phyloP scores from a whole-genome alignment of 768 basidiomycete species.

The Sarcomyxa edulis region DNA sequence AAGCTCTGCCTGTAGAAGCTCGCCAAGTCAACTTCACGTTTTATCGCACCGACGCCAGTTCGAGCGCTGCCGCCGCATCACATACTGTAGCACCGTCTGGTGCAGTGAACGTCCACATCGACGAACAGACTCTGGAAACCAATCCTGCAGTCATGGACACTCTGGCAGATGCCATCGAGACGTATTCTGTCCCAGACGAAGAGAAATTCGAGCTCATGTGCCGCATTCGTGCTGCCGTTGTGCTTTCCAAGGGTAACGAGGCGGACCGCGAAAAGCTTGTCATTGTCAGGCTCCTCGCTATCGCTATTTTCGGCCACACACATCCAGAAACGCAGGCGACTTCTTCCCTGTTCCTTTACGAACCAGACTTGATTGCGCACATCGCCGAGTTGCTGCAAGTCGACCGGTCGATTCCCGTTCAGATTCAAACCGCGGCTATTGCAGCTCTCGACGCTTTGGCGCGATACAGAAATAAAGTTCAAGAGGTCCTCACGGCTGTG shows the following conservation, averaged over 20 bases:
- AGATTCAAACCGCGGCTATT: constrained; percentile 80
- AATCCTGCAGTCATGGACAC: constrained; percentile 65
- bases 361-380: constrained; percentile 87
- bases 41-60: constrained; percentile 53
- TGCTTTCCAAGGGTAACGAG: constrained; percentile 52
- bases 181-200: constrained; percentile 64
- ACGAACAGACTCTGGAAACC: constrained; percentile 51
- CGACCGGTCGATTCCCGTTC: constrained; percentile 62
- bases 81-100: constrained; percentile 33
- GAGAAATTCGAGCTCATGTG: constrained; percentile 89
- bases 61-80: constrained; percentile 21
- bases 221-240: constrained; percentile 76
- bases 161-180: constrained; percentile 67
- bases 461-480: constrained; percentile 75
- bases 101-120: constrained; percentile 57
- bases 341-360: constrained; percentile 85
- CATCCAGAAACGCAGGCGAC: constrained; percentile 74
- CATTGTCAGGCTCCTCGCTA: constrained; percentile 74
- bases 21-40: constrained; percentile 80
- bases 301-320: constrained; percentile 89
- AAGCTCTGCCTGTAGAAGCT: constrained; percentile 64
- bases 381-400: constrained; percentile 87
- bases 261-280: constrained; percentile 76
- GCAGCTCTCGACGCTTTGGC: constrained; percentile 88
- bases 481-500: constrained; percentile 84